Base-by-base conservation (phyloP, 1,284 basidiomycete species). In the Tilletia setariae region DNA sequence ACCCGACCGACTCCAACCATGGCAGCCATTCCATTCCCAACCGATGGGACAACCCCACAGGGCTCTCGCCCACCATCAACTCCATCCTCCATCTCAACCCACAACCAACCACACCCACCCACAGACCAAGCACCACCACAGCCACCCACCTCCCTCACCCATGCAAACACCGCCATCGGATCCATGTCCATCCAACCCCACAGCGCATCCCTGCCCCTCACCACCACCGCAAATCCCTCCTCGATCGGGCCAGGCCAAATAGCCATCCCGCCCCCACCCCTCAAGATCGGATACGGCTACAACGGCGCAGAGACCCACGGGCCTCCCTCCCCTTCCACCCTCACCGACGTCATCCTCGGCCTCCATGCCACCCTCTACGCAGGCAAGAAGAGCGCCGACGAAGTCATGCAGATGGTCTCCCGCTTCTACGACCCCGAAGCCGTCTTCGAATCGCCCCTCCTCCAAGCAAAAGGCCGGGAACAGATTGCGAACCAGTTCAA, bases 401-500 rank as follows among this genome's bases (percentile, higher is more conserved):
- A 82, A 63, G 77, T 82, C 23, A 69, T 72, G 4, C 70, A 80
- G 67, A 81, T 78, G 75, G 78, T 82, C 16, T 68, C 68, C 61
- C 69, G 76, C 15, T 82, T 76, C 67, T 82, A 82, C 68, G 81
- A 82, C 47, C 64, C 63, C 32, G 76, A 76, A 64, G 80, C 80
- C 21, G 76, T 80, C 42, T 82, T 82, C 46, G 78, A 80, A 63
- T 78, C 74, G 21, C 81, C 81, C 3, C 64, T 82, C 6, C 76
- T 82, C 11, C 73, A 78, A 2, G 81, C 77, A 2, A 74, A 74
- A 21, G 81, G 81, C 2, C 63, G 79, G 8, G 71, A 78, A 4
- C 76, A 80, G 68, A 81, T 82, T 64, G 77, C 78, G 23, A 76
- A 81, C 73, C 81, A 82, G 64, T 82, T 82, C 73, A 74, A 79